Percentiles rank a stretch among this genome's conserved stretches.
Conservation (phyloP, 2,329 filamentous ascomycete genomes). For the Simplicillium aogashimaense region DNA sequence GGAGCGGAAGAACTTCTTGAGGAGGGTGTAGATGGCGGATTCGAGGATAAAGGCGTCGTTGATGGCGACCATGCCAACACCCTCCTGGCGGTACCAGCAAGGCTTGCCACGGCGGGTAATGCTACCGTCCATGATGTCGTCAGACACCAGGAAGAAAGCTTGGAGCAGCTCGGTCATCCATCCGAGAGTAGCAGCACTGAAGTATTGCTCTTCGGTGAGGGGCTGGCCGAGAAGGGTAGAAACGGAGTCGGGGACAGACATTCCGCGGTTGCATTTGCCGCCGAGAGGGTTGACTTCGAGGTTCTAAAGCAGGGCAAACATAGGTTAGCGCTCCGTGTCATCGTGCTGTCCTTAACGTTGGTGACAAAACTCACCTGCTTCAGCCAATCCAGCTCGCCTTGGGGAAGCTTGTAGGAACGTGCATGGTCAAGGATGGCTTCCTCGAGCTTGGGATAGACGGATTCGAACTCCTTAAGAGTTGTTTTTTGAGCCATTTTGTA, state of each 20-base stretch:
- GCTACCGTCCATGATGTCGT: constrained; percentile 97
- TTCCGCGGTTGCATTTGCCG: constrained; percentile 97
- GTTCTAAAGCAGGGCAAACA: constrained; percentile 39
- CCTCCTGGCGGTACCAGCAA: constrained; percentile 89
- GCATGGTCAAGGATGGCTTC: constrained; percentile 73
- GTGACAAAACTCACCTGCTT: constrained; percentile 52
- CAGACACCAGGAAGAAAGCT: constrained; percentile 96
- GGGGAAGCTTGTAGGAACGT: constrained; percentile 71
- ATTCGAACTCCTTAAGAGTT: constrained; percentile 79
- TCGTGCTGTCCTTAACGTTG: not conserved
- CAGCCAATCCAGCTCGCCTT: constrained; percentile 77
- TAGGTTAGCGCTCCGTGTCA: not conserved
- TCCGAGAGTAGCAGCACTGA: constrained; percentile 76
- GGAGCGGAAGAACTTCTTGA: constrained; percentile 86
- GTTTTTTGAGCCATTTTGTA: constrained; percentile 48
- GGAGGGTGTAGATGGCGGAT: constrained; percentile 75
- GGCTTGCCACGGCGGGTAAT: constrained; percentile 90
- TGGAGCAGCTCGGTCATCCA: constrained; percentile 98
- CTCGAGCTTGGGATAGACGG: constrained; percentile 77
- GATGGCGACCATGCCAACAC: constrained; percentile 92
- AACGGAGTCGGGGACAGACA: constrained; percentile 90
- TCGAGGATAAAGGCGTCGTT: constrained; percentile 98
- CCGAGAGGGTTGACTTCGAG: constrained; percentile 81
- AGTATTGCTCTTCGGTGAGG: constrained; percentile 75
- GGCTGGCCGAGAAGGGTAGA: constrained; percentile 64